Base-by-base conservation (phyloP, 2,329 filamentous ascomycete genomes). In the Penicillium digitatum region DNA sequence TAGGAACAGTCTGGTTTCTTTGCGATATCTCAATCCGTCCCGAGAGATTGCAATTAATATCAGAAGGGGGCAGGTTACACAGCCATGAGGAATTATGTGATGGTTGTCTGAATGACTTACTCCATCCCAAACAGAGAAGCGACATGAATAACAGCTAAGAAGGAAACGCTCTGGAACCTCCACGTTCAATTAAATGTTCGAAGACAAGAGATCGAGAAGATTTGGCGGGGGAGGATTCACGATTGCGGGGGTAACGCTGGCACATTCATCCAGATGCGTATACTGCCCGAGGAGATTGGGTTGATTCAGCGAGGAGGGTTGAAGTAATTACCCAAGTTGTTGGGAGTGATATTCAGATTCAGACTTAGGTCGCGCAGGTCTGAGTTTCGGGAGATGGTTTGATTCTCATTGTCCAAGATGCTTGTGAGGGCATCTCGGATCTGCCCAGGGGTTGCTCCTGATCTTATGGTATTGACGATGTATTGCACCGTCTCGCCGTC, bases 401-500 rank as follows among this genome's bases (percentile, higher is more conserved):
- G 43, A 22, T 31, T 27, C 16, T 50, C 39, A 3, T 40, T 27
- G 8, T 45, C 24, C 29, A 55, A 27, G 9, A 54, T 22, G n/a
- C 43, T 40, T 11, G 51, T 31, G 31, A 65, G 35, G 11, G 39
- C 11, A 2, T 52, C 53, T 44, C 44, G 58, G 10, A 70, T 58
- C 8, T 57, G 52, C 4, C 63, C 57, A 11, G 58, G 26, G 5
- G 57, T 49, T 18, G 62, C 59, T 9, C 68, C 66, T 39, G 56
- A 52, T 38, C 66, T 64, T 26, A 73, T 66, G n/a, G 55, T 56
- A n/a, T 62, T 48, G 50, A 72, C 26, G 24, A 72, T 53, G 3
- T 59, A 54, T 11, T 68, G 61, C 10, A 70, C 50, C 3, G 59
- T 54, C 7, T 48, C 14, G 5, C n/a, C 37, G 26, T 69, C 61